Base-by-base conservation (phyloP, 139 green algal species). In the Chlorokybus atmophyticus region DNA sequence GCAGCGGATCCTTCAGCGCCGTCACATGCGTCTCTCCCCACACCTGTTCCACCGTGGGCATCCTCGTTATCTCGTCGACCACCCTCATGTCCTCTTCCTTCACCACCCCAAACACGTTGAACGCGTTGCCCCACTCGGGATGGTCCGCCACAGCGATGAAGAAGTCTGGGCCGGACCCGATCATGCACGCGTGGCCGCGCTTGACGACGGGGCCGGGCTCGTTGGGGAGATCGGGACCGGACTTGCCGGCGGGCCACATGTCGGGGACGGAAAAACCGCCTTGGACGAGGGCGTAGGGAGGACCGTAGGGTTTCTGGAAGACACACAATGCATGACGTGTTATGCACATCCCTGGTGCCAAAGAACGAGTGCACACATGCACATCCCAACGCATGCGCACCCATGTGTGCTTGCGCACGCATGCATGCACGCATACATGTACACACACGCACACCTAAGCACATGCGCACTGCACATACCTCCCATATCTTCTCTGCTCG, bases 241-340 rank as follows among this genome's bases (percentile, higher is more conserved):
- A 53, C 19, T 10, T 30, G 7, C 8, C 0, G 19, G n/a, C 8
- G n/a, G n/a, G n/a, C n/a, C n/a, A n/a, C 40, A 47, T 61, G 40
- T 53, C 61, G 14, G 31, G 60, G 23, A 57, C 35, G 14, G 10
- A 14, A 27, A 57, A 55, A 14, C 17, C 40, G 1, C 62, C 71
- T 32, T 79, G 71, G n/a, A 79, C n/a, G 2, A 79, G 54, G 4
- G 68, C 67, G 55, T 76, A 79, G 6, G 67, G 71, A 6, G 71
- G 67, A 14, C 67, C 67, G 2, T n/a, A n/a, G n/a, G n/a, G n/a
- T n/a, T n/a, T n/a, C n/a, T n/a, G n/a, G n/a, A n/a, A n/a, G n/a
- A n/a, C n/a, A n/a, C n/a, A n/a, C n/a, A n/a, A n/a, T n/a, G n/a
- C n/a, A n/a, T n/a, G n/a, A n/a, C n/a, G n/a, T n/a, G n/a, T n/a